Conservation (phyloP, 2,329 filamentous ascomycete species). For the Penicillium sp. region DNA sequence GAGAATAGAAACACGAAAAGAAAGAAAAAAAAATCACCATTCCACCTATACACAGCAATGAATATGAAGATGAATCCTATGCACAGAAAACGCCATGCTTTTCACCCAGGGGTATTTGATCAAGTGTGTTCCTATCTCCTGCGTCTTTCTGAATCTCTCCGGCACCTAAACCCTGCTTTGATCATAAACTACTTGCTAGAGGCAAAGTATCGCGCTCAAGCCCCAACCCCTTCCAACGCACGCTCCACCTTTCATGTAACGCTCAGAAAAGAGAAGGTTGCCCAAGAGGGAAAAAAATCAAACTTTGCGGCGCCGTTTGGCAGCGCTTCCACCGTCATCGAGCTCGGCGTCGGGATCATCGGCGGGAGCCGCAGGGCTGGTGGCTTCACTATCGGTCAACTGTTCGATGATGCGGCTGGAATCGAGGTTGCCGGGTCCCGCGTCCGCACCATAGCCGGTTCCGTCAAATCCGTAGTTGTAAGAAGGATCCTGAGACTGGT, state of each 20-base stretch:
- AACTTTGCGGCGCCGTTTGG: constrained; percentile 30
- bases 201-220: too few relatives aligned
- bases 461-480: constrained; percentile 34
- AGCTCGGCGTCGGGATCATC: constrained; percentile 24
- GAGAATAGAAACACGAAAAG: neutral
- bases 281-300: constrained; percentile 12
- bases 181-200: too few relatives aligned
- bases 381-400: constrained; percentile 41
- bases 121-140: neutral
- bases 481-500: constrained; percentile 16
- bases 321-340: constrained; percentile 21
- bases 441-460: constrained; percentile 19
- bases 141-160: too few relatives aligned
- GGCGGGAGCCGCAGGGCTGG: constrained; percentile 34
- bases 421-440: constrained; percentile 16
- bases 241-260: too few relatives aligned
- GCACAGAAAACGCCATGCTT: neutral
- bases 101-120: neutral
- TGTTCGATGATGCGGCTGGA: constrained; percentile 37
- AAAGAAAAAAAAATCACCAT: neutral
- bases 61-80: neutral
- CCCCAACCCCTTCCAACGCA: too few relatives aligned
- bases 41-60: neutral
- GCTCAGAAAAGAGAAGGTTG: too few relatives aligned
- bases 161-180: too few relatives aligned